These are phyloP conservation scores for Physcomitrellopsis africana DNA, from an alignment of 225 moss, liverwort and hornwort species.

Conservation along the genomic window DNA sequence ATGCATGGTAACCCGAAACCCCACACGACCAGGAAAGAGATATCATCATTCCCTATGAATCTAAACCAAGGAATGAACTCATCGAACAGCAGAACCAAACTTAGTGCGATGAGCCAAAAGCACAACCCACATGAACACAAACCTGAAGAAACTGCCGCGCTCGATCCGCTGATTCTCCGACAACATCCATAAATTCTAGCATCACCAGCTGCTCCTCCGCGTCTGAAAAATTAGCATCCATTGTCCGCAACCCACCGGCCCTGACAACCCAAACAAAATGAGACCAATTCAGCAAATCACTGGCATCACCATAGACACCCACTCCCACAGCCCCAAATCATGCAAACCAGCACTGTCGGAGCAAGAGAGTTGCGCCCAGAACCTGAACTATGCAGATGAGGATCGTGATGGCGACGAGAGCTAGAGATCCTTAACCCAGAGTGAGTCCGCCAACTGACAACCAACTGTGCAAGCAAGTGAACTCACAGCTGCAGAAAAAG, in stretches of 20 bases:
- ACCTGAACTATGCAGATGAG: too few relatives aligned
- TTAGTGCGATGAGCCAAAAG: background rate
- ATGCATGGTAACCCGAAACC: background rate
- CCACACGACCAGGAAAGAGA: background rate
- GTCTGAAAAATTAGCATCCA: constrained; percentile 63
- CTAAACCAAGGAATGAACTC: constrained; percentile 14
- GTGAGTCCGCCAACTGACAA: too few relatives aligned
- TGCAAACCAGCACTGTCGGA: background rate
- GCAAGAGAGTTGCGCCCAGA: too few relatives aligned
- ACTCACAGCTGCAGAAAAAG: too few relatives aligned
- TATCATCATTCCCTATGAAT: constrained; percentile 9
- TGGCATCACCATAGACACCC: constrained; percentile 5
- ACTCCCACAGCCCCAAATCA: background rate
- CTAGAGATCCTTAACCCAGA: too few relatives aligned
- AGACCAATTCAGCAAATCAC: constrained; percentile 20
- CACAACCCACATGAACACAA: constrained; percentile 7
- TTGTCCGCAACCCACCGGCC: constrained; percentile 28
- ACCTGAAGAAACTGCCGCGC: constrained; percentile 92
- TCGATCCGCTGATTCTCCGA: constrained; percentile 70
- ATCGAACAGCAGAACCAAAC: constrained; percentile 8
- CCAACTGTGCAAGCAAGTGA: too few relatives aligned
- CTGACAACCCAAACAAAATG: background rate
- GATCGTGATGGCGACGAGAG: too few relatives aligned
- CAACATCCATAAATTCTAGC: constrained; percentile 84
- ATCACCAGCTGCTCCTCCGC: constrained; percentile 81